These are phyloP conservation scores for Apophysomyces elegans DNA, from an alignment of 371 early-diverging fungal genomes.

Conservation along the genomic window DNA sequence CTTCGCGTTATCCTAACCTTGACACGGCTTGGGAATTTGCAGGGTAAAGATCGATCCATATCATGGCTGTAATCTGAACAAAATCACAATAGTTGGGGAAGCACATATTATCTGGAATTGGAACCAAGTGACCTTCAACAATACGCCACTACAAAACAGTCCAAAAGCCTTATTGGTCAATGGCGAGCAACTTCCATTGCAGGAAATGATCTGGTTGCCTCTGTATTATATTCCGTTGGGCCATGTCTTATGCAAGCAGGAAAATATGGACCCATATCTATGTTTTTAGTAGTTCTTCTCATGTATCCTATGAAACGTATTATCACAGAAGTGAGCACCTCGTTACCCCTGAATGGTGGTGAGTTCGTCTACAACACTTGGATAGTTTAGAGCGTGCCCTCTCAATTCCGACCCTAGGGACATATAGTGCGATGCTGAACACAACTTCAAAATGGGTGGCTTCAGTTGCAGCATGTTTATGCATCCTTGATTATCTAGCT, in stretches of 20 bases:
- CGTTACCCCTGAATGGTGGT: constrained; percentile 63
- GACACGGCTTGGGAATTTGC: constrained; percentile 50
- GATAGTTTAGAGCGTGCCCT: not conserved
- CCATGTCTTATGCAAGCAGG: constrained; percentile 50
- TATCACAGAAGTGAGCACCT: constrained; percentile 55
- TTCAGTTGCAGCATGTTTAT: constrained; percentile 51
- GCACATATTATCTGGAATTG: constrained; percentile 49
- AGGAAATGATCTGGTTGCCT: constrained; percentile 57
- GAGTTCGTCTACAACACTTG: not conserved
- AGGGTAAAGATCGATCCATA: constrained; percentile 29
- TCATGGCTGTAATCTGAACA: not conserved
- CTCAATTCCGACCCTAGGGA: constrained; percentile 7
- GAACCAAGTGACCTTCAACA: constrained; percentile 30
- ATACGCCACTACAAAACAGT: constrained; percentile 13
- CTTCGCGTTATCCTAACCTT: constrained; percentile 42
- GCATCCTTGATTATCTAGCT: constrained; percentile 55
- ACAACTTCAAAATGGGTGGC: constrained; percentile 52
- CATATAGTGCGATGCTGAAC: constrained; percentile 55
- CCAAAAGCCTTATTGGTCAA: constrained; percentile 38
- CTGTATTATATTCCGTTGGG: constrained; percentile 60
- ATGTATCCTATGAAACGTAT: constrained; percentile 58
- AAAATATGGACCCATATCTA: constrained; percentile 58
- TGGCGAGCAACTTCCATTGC: constrained; percentile 61
- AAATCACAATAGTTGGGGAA: constrained; percentile 39
- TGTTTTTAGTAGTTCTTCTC: constrained; percentile 46